Conservation (phyloP, 1,284 basidiomycete genomes). For the Cystobasidium slooffiae region DNA sequence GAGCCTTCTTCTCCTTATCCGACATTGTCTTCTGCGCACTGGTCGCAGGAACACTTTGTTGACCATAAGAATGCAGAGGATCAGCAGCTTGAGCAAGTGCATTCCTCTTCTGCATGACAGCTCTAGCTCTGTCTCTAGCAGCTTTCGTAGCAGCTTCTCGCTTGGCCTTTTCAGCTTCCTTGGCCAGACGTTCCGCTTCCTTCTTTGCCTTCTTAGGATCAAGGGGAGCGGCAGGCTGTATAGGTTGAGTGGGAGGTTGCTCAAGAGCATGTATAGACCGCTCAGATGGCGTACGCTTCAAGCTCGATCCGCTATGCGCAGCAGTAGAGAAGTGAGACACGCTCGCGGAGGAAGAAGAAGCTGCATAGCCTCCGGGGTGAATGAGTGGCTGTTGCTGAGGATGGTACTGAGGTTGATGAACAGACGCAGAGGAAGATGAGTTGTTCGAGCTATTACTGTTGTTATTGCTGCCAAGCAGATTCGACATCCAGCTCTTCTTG, state of each 20-base stretch:
- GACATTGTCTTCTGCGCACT: slow-evolving; percentile 2
- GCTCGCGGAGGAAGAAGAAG: slow-evolving; percentile 29
- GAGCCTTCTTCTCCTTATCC: slow-evolving; percentile 47
- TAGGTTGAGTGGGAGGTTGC: slow-evolving; percentile 56
- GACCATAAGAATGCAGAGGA: slow-evolving; percentile 50
- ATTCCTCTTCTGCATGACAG: slow-evolving; percentile 90
- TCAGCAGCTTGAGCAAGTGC: slow-evolving; percentile 69
- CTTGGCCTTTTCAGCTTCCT: slow-evolving; percentile 84
- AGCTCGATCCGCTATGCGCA: slow-evolving; percentile 49
- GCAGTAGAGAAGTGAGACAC: slow-evolving; percentile 2
- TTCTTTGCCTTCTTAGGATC: slow-evolving; percentile 88
- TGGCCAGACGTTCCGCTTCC: slow-evolving; percentile 79
- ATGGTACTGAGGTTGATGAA: slow-evolving; percentile 47
- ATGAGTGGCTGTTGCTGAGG: slow-evolving; percentile 37
- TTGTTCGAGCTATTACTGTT: slow-evolving; percentile 9
- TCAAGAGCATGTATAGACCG: slow-evolving; percentile 63
- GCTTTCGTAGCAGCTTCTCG: slow-evolving; percentile 74
- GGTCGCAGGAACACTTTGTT: slow-evolving; percentile 31
- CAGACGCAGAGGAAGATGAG: slow-evolving; percentile 3
- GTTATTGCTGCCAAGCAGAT: slow-evolving; percentile 20
- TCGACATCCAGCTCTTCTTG: slow-evolving; percentile 41
- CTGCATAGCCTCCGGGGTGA: slow-evolving; percentile 45
- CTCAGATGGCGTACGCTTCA: slow-evolving; percentile 82
- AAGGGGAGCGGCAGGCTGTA: slow-evolving; percentile 58
- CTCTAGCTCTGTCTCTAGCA: slow-evolving; percentile 80